Base-by-base conservation (phyloP, 306 rosid species). In the Mimosa pudica region DNA sequence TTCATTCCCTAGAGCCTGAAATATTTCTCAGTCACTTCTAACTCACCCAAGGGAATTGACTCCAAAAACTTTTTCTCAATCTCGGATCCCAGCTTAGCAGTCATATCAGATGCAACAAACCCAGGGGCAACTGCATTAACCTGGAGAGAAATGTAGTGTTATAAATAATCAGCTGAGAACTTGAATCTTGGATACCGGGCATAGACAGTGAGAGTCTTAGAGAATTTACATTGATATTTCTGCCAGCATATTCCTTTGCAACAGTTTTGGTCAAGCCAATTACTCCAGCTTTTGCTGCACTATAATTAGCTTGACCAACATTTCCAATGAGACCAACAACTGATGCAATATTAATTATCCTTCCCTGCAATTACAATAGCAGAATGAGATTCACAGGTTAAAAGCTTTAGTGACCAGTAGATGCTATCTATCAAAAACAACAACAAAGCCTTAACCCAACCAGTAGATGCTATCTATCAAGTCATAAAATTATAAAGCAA, bases 201-300 rank as follows among this genome's bases (percentile, higher is more conserved):
- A 61, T 57, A 67, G 78, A 70, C 17, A 61, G 49, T 52, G 30
- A 52, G n/a, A 45, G 2, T 30, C 30, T 78, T 79, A 16, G 16
- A 46, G 24, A 47, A 20, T 77, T 77, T 83, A 88, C 98, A 61
- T 82, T 93, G 85, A 91, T 89, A 82, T 85, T 87, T 86, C 98
- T 84, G 87, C 93, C 87, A n/a, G 98, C 80, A 77, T 91, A 89
- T 83, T 91, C 98, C 89, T 87, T 93, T 3, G 98, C 96, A 80
- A 90, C 97, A 45, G 88, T 1, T 88, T 93, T 93, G 69, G 98
- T 91, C 68, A 93, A 84, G 85, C 98, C 98, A 78, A 93, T 93
- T 36, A 93, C 98, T 61, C 94, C 98, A 55, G 97, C 98, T 82
- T 93, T 93, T 83, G 98, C 97, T 69, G 98, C 96, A 88, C 98